phyloP scores from a whole-genome alignment of 31 red algal genomes.

The Porphyra umbilicalis region DNA sequence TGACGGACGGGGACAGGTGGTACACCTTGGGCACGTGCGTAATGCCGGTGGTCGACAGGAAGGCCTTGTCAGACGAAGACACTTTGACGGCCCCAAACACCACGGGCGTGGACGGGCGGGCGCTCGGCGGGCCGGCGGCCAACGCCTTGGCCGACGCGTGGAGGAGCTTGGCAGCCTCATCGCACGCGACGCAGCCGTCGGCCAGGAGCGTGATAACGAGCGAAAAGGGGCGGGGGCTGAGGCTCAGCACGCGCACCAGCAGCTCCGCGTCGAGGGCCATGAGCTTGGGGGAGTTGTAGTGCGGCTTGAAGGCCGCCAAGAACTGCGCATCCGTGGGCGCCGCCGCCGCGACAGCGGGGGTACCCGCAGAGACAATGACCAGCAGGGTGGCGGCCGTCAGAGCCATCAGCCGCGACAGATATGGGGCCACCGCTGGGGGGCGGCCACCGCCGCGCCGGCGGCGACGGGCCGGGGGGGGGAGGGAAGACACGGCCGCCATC shows the following conservation, averaged over 20 bases:
- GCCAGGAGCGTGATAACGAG: constrained; percentile 48
- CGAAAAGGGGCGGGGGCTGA: constrained; percentile 25
- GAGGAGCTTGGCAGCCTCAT: constrained; percentile 5
- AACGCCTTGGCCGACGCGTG: constrained; percentile 14
- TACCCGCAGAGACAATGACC: not conserved
- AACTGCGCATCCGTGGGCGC: not conserved
- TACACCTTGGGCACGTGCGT: constrained; percentile 54
- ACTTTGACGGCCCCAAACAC: constrained; percentile 45
- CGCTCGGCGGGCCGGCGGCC: not conserved
- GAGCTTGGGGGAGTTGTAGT: not conserved
- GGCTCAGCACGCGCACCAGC: not conserved
- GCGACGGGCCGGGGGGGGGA: no score
- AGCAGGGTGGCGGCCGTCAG: not conserved
- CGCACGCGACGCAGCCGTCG: constrained; percentile 41
- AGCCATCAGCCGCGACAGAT: not conserved
- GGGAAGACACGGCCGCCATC: no score
- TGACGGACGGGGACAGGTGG: constrained; percentile 14
- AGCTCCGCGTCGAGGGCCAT: not conserved
- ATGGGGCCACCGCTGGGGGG: not conserved
- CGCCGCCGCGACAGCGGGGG: not conserved
- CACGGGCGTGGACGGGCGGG: constrained; percentile 16
- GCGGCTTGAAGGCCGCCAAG: not conserved
- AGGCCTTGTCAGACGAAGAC: constrained; percentile 12
- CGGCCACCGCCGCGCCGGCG: not conserved
- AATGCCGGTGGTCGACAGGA: constrained; percentile 26